A percentile compares a stretch with the other conserved stretches of the same genome.
Evolutionary conservation across 495 filamentous ascomycete species (phyloP).

Genomic region (Podospora australis): DNA sequence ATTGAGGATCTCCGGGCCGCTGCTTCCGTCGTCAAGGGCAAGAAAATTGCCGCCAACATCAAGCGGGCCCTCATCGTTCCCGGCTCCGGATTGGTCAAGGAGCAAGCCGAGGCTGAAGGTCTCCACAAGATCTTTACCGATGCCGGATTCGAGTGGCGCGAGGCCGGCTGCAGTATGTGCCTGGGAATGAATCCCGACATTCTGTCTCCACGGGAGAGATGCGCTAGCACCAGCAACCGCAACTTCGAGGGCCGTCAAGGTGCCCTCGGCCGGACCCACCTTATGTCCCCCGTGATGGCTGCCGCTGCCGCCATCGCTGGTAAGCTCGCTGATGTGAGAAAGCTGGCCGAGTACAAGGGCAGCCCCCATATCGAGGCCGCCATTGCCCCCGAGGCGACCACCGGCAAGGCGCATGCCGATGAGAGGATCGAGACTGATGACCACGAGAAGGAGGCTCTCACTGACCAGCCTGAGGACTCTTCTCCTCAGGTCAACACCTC

Average conservation of each 20-base stretch:
- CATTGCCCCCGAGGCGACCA: slow-evolving; percentile 19
- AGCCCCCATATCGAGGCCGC: slow-evolving; percentile 40
- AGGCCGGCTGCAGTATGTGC: slow-evolving; percentile 98
- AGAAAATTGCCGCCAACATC: slow-evolving; percentile 77
- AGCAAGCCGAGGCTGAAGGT: slow-evolving; percentile 84
- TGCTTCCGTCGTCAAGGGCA: slow-evolving; percentile 76
- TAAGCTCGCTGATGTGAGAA: slow-evolving; percentile 85
- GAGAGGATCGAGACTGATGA: slow-evolving; percentile 68
- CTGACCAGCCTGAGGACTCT: slow-evolving; percentile 68
- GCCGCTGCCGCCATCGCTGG: slow-evolving; percentile 85
- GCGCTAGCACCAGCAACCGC: slow-evolving; percentile 91
- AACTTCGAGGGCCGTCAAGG: slow-evolving; percentile 98
- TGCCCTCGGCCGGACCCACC: slow-evolving; percentile 84
- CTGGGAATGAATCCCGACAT: slow-evolving; percentile 99
- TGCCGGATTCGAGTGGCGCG: slow-evolving; percentile 95
- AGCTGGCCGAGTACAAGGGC: slow-evolving; percentile 55
- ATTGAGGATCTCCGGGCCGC: slow-evolving; percentile 94
- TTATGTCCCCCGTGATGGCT: slow-evolving; percentile 97
- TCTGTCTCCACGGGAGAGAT: slow-evolving; percentile 86
- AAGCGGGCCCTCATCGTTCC: slow-evolving; percentile 95
- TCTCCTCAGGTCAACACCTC: slow-evolving; percentile 54
- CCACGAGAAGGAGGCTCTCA: slow-evolving; percentile 62
- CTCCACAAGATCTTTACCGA: slow-evolving; percentile 88
- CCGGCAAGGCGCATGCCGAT: slow-evolving; percentile 55
- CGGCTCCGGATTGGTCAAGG: slow-evolving; percentile 90